Conservation (phyloP, 768 basidiomycete genomes). For the Lentinus brumalis region DNA sequence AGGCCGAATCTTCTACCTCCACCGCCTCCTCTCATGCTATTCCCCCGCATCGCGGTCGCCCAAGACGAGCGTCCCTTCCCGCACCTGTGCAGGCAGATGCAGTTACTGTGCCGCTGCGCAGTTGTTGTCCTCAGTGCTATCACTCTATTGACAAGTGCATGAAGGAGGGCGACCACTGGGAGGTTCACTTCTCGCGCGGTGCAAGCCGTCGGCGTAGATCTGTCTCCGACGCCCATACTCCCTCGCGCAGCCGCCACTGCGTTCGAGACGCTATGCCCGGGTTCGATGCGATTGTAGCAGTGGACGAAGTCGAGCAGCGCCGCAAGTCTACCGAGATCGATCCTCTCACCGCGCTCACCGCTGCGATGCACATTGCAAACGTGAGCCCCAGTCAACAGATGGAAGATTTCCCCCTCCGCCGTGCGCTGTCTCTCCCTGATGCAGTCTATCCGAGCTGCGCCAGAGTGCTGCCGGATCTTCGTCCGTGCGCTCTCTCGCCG, state of each 20-base stretch:
- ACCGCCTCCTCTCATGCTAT: conserved; percentile 14
- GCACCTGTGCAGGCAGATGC: conserved; percentile 31
- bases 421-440: conserved; percentile 15
- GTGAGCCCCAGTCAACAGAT: background rate
- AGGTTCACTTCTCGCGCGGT: conserved; percentile 62
- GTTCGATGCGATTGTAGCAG: conserved; percentile 42
- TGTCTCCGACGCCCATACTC: conserved; percentile 21
- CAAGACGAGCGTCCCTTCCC: conserved; percentile 18
- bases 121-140: conserved; percentile 70
- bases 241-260: conserved; percentile 19
- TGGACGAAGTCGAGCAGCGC: conserved; percentile 68
- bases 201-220: conserved; percentile 58
- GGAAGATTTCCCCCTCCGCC: conserved; percentile 12
- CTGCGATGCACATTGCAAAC: background rate
- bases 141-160: conserved; percentile 57
- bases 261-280: conserved; percentile 23
- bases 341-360: conserved; percentile 11
- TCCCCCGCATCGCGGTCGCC: conserved; percentile 9
- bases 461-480: background rate
- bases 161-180: conserved; percentile 58
- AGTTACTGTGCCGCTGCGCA: conserved; percentile 66
- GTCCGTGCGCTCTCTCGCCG: conserved; percentile 4
- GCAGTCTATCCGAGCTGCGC: conserved; percentile 5
- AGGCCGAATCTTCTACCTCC: conserved; percentile 29
- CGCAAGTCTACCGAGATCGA: conserved; percentile 37